Base-by-base conservation (phyloP, 2,329 filamentous ascomycete genomes). In the Blastomyces parvus region DNA sequence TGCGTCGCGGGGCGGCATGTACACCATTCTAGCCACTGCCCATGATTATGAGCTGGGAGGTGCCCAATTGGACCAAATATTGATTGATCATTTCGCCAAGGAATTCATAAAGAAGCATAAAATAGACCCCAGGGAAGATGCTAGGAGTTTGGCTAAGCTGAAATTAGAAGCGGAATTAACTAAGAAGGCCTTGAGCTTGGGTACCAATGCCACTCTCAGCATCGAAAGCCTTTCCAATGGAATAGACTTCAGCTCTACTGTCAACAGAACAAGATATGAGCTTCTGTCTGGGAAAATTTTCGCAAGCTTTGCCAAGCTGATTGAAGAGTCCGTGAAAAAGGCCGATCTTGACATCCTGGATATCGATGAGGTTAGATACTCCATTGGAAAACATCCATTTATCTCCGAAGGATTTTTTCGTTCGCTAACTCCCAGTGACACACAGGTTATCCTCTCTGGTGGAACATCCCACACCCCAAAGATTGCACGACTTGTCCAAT, bases 21-120 rank as follows among this genome's bases (percentile, higher is more conserved):
- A 97, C 83, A 97, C 91, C 65, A 87, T 97, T 70, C 83, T 99
- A 64, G 91, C 94, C 25, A 96, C 93, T 14, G 86, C 88, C 38
- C 94, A 97, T 80, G 94, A 99, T 81, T 97, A 96, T 79, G 92
- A 97, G 73, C 89, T 93, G 69, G 87, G 90, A 63, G 94, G 94
- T 72, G 83, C 86, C 44, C 87, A 91, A 68, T 83, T 99, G 63
- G 94, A 99, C 80, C 85, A 94, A 75, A 88, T 93, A 59, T 83
- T 99, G 64, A 89, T 96, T 75, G 93, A 99, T 75, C 88, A 97
- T 82, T 97, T 97, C 70, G 89, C 93, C 70, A 99, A 99, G 83
- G 94, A 99, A 79, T 99, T 99, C 80, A 84, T 94, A 73, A 97
- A 99, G 85, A 96, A 96, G 84, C 86, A 97, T 84, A 88, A 87